These are phyloP conservation scores for Nissolia schottii DNA, from an alignment of 306 rosid species.

Conservation along the genomic window DNA sequence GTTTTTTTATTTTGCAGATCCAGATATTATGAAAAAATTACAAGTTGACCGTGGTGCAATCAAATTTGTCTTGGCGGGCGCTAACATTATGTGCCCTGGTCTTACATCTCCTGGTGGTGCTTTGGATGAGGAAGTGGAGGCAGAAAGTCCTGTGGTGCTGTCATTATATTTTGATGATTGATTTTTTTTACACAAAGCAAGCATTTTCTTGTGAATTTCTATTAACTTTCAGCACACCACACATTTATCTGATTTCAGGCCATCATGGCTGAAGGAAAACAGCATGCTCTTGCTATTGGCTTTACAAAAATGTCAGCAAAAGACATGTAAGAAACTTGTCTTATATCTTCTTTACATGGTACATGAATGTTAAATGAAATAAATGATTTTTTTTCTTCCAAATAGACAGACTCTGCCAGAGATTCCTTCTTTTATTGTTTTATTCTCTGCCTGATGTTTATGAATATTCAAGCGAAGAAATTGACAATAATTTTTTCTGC, in stretches of 20 bases:
- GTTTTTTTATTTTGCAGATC: slow-evolving; percentile 54
- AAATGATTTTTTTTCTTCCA: not conserved
- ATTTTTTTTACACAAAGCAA: not conserved
- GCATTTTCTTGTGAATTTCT: slow-evolving; percentile 12
- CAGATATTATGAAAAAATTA: slow-evolving; percentile 83
- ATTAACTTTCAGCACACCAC: slow-evolving; percentile 11
- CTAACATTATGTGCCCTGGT: slow-evolving; percentile 99
- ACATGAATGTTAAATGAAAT: slow-evolving; percentile 13
- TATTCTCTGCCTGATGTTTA: not conserved
- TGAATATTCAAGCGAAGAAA: slow-evolving; percentile 2
- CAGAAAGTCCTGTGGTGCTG: slow-evolving; percentile 92
- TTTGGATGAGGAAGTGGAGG: slow-evolving; percentile 81
- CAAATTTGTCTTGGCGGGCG: slow-evolving; percentile 90
- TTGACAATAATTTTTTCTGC: not conserved
- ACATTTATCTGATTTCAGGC: slow-evolving; percentile 61
- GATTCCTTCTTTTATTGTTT: not conserved
- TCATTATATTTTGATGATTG: not conserved
- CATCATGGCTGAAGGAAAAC: slow-evolving; percentile 99
- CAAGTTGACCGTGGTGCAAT: slow-evolving; percentile 97
- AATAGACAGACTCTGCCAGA: not conserved
- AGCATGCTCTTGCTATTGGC: slow-evolving; percentile 97
- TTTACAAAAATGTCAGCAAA: slow-evolving; percentile 98
- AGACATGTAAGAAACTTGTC: slow-evolving; percentile 67
- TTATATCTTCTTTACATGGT: not conserved
- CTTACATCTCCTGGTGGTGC: slow-evolving; percentile 93